These are phyloP conservation scores for Aspergillus floridensis DNA, from an alignment of 2,329 filamentous ascomycete species.

Conservation along the genomic window DNA sequence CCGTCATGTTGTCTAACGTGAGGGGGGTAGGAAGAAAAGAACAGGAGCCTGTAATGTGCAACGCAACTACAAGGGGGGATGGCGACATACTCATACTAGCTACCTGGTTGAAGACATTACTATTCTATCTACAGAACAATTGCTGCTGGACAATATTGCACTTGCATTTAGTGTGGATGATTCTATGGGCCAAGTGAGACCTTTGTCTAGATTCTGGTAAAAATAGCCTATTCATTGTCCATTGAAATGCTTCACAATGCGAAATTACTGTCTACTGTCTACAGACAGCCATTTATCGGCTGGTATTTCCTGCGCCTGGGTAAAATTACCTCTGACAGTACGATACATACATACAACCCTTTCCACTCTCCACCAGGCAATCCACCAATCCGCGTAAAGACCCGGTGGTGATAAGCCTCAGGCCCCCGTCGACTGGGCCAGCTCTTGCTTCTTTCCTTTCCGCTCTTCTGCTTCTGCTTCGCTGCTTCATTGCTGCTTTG, in stretches of 20 bases:
- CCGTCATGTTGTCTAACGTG: background rate
- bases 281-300: background rate
- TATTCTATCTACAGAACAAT: no score
- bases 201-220: background rate
- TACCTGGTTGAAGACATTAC: no score
- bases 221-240: background rate
- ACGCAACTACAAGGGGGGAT: background rate
- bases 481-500: background rate
- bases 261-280: no score
- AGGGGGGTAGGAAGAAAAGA: background rate
- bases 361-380: background rate
- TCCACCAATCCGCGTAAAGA: slow-evolving; percentile 8
- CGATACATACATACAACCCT: background rate
- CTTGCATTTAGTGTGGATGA: no score
- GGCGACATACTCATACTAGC: background rate
- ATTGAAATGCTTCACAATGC: no score
- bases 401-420: slow-evolving; percentile 8
- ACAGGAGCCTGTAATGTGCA: background rate
- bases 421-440: background rate
- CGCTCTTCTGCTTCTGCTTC: background rate
- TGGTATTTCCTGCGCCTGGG: background rate
- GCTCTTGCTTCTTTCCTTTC: no score
- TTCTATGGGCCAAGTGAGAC: background rate
- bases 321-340: background rate
- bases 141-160: no score